Base-by-base conservation (phyloP, 192 early-diverging fungal genomes). In the Dispira simplex region DNA sequence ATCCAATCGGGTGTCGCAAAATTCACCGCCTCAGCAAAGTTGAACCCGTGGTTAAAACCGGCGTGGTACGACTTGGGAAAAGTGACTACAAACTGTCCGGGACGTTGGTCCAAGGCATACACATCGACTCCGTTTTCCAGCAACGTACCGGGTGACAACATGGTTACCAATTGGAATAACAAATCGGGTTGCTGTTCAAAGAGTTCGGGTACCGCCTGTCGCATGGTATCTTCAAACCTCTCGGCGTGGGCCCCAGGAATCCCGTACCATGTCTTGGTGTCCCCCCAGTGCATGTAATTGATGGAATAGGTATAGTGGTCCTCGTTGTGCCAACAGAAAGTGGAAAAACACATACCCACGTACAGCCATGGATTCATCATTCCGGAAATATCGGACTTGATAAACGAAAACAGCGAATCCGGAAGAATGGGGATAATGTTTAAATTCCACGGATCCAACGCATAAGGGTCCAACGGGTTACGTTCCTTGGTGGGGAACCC, bases 321-420 rank as follows among this genome's bases (percentile, higher is more conserved):
- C 73, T 98, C 95, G 48, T 89, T 89, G 66, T 98, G 95, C 95
- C 95, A 98, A 71, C 93, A 96, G 70, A 98, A 98, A 8, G 93
- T 89, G 39, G 87, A 88, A 65, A 96, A 96, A 57, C 81, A 85
- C 91, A 93, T 93, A 16, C 95, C 95, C 3, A 96, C 87, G 63
- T 98, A 98, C 26, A 98, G 75, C 93, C 93, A 98, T 16, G 95
- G 95, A 2, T 91, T 81, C 87, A 91, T 96, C 89, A 98, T 95
- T 9, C 95, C 95, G 12, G 90, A 88, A 27, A 98, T 96, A 67
- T 96, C 92, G 57, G 88, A 85, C 55, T 85, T 83, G 66, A 98
- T 92, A 68, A 93, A 81, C 39, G 83, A 79, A 63, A 98, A 89
- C 23, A 98, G 79, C 3, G 90, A 92, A n/a, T 79, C 81, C 12